Conservation (phyloP, 441 rosid species). For the Populus hybrid region DNA sequence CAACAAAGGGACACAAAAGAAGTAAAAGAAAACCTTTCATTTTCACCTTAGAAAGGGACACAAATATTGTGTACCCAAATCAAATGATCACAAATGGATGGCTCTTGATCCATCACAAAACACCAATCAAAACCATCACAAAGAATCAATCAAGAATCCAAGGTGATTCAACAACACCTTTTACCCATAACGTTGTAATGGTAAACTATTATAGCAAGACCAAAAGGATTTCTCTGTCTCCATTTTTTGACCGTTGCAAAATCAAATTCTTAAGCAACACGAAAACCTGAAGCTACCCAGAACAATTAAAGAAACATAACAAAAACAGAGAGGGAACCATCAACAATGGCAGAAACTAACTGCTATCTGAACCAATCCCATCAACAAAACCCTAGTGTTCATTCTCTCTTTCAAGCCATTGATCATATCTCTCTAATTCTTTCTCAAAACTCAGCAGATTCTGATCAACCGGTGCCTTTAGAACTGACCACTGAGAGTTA, state of each 20-base stretch:
- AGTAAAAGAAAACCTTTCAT: no score
- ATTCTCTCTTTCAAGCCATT: conserved; percentile 32
- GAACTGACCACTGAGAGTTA: conserved; percentile 42
- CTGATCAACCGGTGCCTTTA: conserved; percentile 37
- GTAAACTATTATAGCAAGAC: not conserved
- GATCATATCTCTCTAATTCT: conserved; percentile 62
- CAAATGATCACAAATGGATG: not conserved
- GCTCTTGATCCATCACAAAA: not conserved
- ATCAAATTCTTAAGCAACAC: conserved; percentile 8
- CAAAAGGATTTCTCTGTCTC: conserved; percentile 1
- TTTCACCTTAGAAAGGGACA: no score
- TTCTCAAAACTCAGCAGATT: conserved; percentile 42
- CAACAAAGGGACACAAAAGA: not conserved
- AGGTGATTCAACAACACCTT: conserved; percentile 9
- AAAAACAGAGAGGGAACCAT: conserved; percentile 8
- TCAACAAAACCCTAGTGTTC: conserved; percentile 27
- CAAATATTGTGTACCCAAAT: not conserved
- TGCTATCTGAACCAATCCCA: conserved; percentile 9
- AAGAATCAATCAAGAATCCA: conserved; percentile 20
- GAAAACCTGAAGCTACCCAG: not conserved
- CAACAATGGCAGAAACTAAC: conserved; percentile 39
- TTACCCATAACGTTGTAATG: conserved; percentile 20
- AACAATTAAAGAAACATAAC: conserved; percentile 2
- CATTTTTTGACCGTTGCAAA: conserved; percentile 49
- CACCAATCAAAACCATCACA: not conserved